phyloP scores from a whole-genome alignment of 164 flowering plant genomes.

The Berberis vulgaris region DNA sequence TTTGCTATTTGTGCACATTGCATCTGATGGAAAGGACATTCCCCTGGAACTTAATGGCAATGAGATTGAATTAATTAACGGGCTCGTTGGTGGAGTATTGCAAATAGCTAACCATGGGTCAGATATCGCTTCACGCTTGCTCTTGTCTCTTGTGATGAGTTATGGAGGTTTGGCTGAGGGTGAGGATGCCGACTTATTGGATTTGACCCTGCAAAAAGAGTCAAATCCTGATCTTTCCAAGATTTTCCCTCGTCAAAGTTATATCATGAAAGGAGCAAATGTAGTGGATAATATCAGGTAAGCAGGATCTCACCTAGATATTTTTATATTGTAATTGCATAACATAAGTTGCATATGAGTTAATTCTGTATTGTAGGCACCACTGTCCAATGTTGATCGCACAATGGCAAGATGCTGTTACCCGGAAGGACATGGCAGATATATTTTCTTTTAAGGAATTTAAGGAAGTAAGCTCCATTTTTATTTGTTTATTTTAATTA shows the following conservation, averaged over 20 bases:
- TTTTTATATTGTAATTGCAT: neutral
- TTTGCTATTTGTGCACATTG: conserved; percentile 65
- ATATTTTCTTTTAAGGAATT: conserved; percentile 64
- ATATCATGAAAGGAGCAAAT: conserved; percentile 55
- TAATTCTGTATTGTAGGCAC: conserved; percentile 41
- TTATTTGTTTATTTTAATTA: no score
- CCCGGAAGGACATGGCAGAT: conserved; percentile 68
- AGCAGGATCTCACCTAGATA: neutral
- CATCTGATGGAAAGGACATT: conserved; percentile 24
- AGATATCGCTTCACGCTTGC: conserved; percentile 62
- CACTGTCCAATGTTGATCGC: conserved; percentile 67
- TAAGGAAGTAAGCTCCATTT: conserved; percentile 39
- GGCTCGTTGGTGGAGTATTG: conserved; percentile 52
- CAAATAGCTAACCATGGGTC: conserved; percentile 40
- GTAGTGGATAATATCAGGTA: conserved; percentile 55
- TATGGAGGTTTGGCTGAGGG: conserved; percentile 39
- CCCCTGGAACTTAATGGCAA: conserved; percentile 14
- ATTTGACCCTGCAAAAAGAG: conserved; percentile 16
- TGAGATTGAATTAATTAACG: conserved; percentile 36
- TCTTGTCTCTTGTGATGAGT: conserved; percentile 73
- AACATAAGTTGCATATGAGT: neutral
- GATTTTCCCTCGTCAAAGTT: conserved; percentile 75
- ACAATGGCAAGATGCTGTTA: conserved; percentile 86
- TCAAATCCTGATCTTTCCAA: conserved; percentile 28
- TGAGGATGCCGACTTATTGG: conserved; percentile 23